These are phyloP conservation scores for Penicillium lagena DNA, from an alignment of 495 filamentous ascomycete genomes.

Conservation along the genomic window DNA sequence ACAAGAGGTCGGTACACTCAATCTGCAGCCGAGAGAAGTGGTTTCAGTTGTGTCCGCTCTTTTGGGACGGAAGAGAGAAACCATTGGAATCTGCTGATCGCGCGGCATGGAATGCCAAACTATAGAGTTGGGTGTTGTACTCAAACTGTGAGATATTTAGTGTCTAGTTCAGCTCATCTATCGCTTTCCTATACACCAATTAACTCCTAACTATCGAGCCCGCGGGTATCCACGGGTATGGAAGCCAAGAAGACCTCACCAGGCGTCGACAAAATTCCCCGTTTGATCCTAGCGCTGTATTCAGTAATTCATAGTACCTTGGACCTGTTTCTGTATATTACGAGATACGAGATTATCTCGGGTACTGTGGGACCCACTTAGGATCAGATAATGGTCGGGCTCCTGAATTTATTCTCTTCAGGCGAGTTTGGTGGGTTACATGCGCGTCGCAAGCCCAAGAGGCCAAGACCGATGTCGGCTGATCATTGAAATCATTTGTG, in stretches of 20 bases:
- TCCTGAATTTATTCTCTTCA: conserved; percentile 1
- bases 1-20: conserved; percentile 53
- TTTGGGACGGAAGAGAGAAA: conserved; percentile 37
- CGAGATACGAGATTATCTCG: not conserved
- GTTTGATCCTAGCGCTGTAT: too few relatives aligned
- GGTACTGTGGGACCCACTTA: not conserved
- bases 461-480: conserved; percentile 6
- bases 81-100: conserved; percentile 41
- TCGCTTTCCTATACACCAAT: not conserved
- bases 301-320: too few relatives aligned
- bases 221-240: too few relatives aligned
- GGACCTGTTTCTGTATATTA: not conserved
- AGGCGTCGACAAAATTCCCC: not conserved
- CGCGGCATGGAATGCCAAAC: conserved; percentile 43
- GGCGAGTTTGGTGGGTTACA: not conserved
- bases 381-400: conserved; percentile 5
- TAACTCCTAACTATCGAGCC: not conserved
- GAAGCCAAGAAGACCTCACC: not conserved
- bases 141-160: not conserved
- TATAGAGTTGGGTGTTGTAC: conserved; percentile 10
- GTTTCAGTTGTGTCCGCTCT: conserved; percentile 56
- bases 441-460: not conserved
- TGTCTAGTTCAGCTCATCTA: not conserved
- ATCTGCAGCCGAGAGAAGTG: conserved; percentile 52
- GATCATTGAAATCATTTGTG: not conserved